Percentiles rank a stretch among this genome's conserved stretches.
Conservation (phyloP, 2,329 filamentous ascomycete species). For the Calonectria pseudoturangicola region DNA sequence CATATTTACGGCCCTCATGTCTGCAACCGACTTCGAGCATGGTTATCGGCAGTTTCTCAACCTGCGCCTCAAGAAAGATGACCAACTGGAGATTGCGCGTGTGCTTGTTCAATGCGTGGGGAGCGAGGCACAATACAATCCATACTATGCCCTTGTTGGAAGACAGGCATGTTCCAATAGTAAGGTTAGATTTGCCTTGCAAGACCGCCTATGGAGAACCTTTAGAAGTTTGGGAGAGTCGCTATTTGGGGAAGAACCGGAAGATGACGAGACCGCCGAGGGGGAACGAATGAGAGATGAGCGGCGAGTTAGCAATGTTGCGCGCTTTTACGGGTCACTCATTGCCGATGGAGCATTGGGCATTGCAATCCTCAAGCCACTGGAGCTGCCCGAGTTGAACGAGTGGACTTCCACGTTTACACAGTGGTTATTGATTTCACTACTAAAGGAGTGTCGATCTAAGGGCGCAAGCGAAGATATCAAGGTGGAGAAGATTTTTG, state of each 20-base stretch:
- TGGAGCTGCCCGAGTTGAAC: constrained; percentile 87
- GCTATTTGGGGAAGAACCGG: constrained; percentile 78
- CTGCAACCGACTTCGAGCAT: constrained; percentile 88
- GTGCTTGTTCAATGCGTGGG: constrained; percentile 92
- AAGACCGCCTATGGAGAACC: constrained; percentile 89
- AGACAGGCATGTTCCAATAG: constrained; percentile 83
- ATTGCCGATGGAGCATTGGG: constrained; percentile 67
- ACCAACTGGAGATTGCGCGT: constrained; percentile 89
- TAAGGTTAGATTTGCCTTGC: constrained; percentile 87
- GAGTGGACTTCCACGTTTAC: constrained; percentile 85
- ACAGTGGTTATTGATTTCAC: constrained; percentile 85
- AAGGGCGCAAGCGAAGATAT: constrained; percentile 71
- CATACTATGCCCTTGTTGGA: constrained; percentile 93
- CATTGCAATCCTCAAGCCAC: constrained; percentile 75
- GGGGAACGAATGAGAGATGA: constrained; percentile 68
- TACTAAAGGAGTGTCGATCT: constrained; percentile 78
- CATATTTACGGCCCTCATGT: constrained; percentile 96
- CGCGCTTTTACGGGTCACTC: constrained; percentile 72
- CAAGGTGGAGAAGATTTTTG: constrained; percentile 79
- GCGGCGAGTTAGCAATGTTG: constrained; percentile 70
- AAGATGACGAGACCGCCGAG: constrained; percentile 73
- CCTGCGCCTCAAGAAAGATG: constrained; percentile 88
- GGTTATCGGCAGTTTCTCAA: constrained; percentile 87
- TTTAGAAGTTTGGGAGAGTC: constrained; percentile 91
- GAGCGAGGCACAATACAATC: constrained; percentile 90